Evolutionary conservation across 2,329 filamentous ascomycete species (phyloP), one percentile per base, ranked within the genome.

Genomic region (Sporothrix dimorphospora): DNA sequence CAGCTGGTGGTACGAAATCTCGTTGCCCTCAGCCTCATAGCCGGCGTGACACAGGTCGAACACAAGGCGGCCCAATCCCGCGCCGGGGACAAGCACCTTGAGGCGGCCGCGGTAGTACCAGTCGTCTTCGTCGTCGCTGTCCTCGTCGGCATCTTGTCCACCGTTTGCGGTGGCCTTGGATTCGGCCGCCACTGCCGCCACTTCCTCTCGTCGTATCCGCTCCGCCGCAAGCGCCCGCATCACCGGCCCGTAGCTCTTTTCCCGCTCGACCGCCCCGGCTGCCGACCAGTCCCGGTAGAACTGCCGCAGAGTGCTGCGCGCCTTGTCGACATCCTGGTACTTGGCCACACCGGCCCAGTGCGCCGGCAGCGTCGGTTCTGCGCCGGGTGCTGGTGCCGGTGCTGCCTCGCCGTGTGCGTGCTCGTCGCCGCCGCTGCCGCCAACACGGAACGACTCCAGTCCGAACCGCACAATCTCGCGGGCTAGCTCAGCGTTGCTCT

Each of bases 1-100:
- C n/a, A 99, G 88, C 80, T 97, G 94, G 80, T 99, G 96, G 79
- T 97, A 98, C 2, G 94, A 98, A 74, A 98, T 97, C 81, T 99
- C 93, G 79, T 98, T 98, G 38, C 95, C 95, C 80, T 98, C 94
- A 0, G 90, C 88, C 12, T 87, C 83, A 80, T 90, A 97, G 12
- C 96, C 94, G 0, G 83, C 84, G 38, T 83, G 83, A 79, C 91
- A 94, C 16, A 98, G 85, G 59, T 99, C 96, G 77, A 97, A 97
- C 0, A 98, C 93, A 1, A 98, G 84, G 16, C 96, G 88, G 2
- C 94, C 96, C 1, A 99, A 84, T 0, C 96, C 96, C 4, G 95
- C 94, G 0, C 96, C 96, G 0, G 96, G 96, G 0, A 98, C 91
- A 0, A 99, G 86, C 0, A 99, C 89, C 59, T 85, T 89, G 65